Evolutionary conservation across 768 basidiomycete species (phyloP).

Genomic region (Lactarius sp.): DNA sequence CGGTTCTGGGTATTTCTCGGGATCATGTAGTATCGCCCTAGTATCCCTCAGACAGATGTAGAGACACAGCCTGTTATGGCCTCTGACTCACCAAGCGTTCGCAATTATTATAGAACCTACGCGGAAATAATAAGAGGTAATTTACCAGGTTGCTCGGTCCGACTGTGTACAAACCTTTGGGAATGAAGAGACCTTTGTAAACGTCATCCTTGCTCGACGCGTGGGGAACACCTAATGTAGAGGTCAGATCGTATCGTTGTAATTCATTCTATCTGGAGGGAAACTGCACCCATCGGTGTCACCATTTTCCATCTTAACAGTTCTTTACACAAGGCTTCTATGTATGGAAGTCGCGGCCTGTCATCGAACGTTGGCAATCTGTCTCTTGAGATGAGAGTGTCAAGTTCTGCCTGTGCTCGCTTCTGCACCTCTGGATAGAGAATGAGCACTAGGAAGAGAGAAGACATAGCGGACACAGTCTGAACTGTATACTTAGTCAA

Average conservation of each 20-base stretch:
- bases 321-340: constrained; percentile 17
- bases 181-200: constrained; percentile 13
- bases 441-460: neutral
- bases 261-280: too few relatives aligned
- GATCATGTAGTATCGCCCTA: constrained; percentile 13
- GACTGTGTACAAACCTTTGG: constrained; percentile 20
- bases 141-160: too few relatives aligned
- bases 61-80: neutral
- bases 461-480: neutral
- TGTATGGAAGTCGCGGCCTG: constrained; percentile 5
- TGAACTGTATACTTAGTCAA: neutral
- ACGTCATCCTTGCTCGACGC: constrained; percentile 6
- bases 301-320: constrained; percentile 6
- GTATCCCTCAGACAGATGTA: neutral
- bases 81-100: neutral
- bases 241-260: neutral
- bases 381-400: constrained; percentile 8
- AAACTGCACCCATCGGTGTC: neutral
- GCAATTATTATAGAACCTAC: neutral
- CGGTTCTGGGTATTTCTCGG: constrained; percentile 12
- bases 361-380: constrained; percentile 17
- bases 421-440: constrained; percentile 16
- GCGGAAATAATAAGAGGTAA: neutral
- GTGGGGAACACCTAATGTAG: constrained; percentile 7
- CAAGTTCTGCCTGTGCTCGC: constrained; percentile 17